phyloP scores from a whole-genome alignment of 73 alveolate genomes.

The Blepharisma japonicum region DNA sequence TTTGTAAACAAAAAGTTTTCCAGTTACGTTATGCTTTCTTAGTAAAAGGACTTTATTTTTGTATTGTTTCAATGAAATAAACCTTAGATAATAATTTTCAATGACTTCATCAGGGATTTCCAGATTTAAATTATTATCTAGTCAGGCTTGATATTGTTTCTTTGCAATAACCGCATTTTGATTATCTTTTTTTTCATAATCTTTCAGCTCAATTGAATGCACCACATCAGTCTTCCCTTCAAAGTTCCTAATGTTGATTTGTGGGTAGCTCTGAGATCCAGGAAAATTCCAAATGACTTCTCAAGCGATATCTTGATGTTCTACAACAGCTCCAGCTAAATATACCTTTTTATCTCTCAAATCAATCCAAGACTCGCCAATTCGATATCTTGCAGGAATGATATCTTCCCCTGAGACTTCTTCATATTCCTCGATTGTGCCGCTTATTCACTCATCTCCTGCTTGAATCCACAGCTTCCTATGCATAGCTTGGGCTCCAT shows the following conservation, averaged over 20 bases:
- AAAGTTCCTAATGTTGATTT: neutral
- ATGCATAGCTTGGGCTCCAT: neutral
- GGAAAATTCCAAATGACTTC: constrained; percentile 29
- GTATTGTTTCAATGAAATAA: neutral
- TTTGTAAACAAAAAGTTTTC: neutral
- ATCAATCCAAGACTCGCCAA: neutral
- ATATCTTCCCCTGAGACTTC: constrained; percentile 1
- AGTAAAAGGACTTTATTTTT: neutral
- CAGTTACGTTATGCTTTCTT: constrained; percentile 24
- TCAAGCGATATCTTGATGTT: constrained; percentile 3
- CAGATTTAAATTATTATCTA: neutral
- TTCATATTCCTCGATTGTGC: neutral
- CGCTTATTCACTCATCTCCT: neutral
- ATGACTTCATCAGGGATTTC: neutral
- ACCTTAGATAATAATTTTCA: neutral
- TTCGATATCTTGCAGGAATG: neutral
- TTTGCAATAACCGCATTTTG: too few relatives aligned
- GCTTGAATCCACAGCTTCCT: neutral
- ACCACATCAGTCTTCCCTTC: neutral
- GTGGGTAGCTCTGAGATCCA: constrained; percentile 7
- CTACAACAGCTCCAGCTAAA: constrained; percentile 18
- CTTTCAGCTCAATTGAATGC: too few relatives aligned
- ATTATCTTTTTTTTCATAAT: too few relatives aligned
- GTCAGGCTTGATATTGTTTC: neutral
- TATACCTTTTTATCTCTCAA: neutral